These are phyloP conservation scores for Casuarina glauca DNA, from an alignment of 306 rosid species.

Conservation along the genomic window DNA sequence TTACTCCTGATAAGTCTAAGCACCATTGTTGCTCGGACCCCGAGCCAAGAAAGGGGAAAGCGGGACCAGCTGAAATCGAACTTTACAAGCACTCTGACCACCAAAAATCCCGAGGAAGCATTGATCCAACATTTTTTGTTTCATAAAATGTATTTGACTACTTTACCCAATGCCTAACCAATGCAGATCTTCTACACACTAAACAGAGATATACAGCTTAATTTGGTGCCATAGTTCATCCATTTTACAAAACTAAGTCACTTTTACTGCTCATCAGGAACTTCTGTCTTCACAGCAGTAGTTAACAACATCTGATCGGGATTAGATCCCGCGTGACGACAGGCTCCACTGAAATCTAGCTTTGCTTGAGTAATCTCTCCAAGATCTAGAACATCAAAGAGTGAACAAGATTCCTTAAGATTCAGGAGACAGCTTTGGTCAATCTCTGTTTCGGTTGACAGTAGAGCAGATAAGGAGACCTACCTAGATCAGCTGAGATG, in stretches of 20 bases:
- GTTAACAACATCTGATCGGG: not conserved
- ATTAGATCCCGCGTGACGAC: slow-evolving; percentile 67
- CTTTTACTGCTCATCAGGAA: not conserved
- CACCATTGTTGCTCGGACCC: no score
- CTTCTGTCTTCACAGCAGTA: slow-evolving; percentile 18
- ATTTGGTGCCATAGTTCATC: no score
- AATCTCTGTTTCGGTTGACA: not conserved
- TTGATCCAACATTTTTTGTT: not conserved
- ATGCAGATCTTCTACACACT: not conserved
- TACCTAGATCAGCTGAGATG: slow-evolving; percentile 88
- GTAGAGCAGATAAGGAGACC: slow-evolving; percentile 3
- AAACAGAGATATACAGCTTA: not conserved
- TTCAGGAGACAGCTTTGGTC: not conserved
- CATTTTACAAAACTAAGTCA: not conserved
- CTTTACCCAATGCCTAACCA: not conserved
- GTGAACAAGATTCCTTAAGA: slow-evolving; percentile 3
- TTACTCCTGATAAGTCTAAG: no score
- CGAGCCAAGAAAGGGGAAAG: no score
- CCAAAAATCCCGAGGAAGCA: not conserved
- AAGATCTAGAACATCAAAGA: slow-evolving; percentile 47
- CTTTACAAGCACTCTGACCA: not conserved
- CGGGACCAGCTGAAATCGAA: not conserved
- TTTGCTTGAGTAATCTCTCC: slow-evolving; percentile 79
- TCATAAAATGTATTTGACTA: not conserved
- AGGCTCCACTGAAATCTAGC: slow-evolving; percentile 81